phyloP scores from a whole-genome alignment of 805 yeast species.

The Yarrowia deformans region DNA sequence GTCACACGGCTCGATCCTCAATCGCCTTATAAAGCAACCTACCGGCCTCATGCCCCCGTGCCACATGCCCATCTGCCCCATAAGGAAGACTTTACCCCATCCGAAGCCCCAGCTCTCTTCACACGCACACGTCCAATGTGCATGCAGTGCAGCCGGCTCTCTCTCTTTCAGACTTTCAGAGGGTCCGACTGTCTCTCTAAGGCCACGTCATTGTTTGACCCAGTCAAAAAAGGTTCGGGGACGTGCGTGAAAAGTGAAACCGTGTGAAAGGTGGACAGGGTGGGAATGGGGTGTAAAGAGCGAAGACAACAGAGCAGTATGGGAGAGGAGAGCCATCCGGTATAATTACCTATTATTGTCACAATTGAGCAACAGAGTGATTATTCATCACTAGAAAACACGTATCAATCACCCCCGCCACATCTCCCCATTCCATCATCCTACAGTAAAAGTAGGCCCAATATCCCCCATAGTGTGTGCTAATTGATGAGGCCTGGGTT shows the following conservation, averaged over 20 bases:
- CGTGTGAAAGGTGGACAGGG: too few species aligned
- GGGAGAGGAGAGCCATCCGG: too few species aligned
- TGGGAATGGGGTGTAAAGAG: too few species aligned
- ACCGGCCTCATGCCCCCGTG: slow-evolving; percentile 15
- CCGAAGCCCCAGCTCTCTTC: neutral
- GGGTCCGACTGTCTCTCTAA: neutral
- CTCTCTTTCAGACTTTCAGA: neutral
- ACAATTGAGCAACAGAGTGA: too few species aligned
- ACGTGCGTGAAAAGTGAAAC: slow-evolving; percentile 10
- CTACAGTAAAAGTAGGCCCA: too few species aligned
- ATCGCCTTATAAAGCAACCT: neutral
- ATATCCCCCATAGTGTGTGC: too few species aligned
- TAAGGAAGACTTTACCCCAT: slow-evolving; percentile 5
- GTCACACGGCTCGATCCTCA: too few species aligned
- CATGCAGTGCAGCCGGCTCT: slow-evolving; percentile 8
- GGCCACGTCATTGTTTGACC: slow-evolving; percentile 37
- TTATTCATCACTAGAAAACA: too few species aligned
- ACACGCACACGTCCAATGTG: slow-evolving; percentile 10
- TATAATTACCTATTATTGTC: too few species aligned
- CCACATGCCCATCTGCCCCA: slow-evolving; percentile 16
- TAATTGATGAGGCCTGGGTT: neutral
- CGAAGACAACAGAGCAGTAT: too few species aligned
- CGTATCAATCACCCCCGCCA: too few species aligned
- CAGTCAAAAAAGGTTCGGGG: slow-evolving; percentile 8
- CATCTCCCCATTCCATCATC: too few species aligned